phyloP scores from a whole-genome alignment of 2,329 filamentous ascomycete genomes.

The Lasiodiplodia citricola region DNA sequence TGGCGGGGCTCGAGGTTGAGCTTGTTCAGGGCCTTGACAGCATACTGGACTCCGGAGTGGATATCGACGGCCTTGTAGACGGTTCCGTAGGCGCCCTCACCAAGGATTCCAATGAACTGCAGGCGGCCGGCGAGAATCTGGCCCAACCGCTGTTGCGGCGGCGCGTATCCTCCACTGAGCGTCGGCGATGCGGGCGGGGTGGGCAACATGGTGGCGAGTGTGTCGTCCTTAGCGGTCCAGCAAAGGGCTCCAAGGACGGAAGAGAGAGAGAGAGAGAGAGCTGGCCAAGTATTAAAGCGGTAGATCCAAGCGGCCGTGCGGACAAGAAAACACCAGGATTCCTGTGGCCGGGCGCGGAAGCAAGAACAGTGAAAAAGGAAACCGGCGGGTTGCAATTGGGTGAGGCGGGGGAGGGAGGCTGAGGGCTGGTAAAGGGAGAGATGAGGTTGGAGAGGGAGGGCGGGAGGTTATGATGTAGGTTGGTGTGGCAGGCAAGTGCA shows the following conservation, averaged over 20 bases:
- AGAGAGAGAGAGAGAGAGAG: background rate
- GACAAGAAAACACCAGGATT: conserved; percentile 27
- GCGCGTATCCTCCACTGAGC: conserved; percentile 49
- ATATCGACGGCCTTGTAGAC: conserved; percentile 90
- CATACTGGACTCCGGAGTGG: conserved; percentile 80
- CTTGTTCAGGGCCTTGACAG: conserved; percentile 97
- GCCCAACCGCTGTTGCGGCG: conserved; percentile 85
- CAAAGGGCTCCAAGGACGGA: conserved; percentile 39
- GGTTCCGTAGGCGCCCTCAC: conserved; percentile 94
- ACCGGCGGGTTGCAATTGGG: conserved; percentile 11
- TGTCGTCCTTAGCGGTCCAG: conserved; percentile 46
- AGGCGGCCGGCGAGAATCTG: conserved; percentile 81
- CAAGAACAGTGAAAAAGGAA: conserved; percentile 10
- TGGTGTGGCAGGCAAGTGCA: conserved; percentile 15
- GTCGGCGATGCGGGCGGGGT: conserved; percentile 57
- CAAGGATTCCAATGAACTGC: conserved; percentile 82
- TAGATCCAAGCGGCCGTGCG: conserved; percentile 3
- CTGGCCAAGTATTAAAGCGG: conserved; percentile 13
- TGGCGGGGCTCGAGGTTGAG: conserved; percentile 87
- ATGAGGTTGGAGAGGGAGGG: conserved; percentile 13
- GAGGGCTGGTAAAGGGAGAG: background rate
- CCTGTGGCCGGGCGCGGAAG: conserved; percentile 6
- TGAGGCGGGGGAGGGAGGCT: conserved; percentile 3
- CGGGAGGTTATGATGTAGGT: conserved; percentile 17
- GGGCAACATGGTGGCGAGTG: conserved; percentile 50